Base-by-base conservation (phyloP, 2,329 filamentous ascomycete species). In the Keithomyces neogunnii region DNA sequence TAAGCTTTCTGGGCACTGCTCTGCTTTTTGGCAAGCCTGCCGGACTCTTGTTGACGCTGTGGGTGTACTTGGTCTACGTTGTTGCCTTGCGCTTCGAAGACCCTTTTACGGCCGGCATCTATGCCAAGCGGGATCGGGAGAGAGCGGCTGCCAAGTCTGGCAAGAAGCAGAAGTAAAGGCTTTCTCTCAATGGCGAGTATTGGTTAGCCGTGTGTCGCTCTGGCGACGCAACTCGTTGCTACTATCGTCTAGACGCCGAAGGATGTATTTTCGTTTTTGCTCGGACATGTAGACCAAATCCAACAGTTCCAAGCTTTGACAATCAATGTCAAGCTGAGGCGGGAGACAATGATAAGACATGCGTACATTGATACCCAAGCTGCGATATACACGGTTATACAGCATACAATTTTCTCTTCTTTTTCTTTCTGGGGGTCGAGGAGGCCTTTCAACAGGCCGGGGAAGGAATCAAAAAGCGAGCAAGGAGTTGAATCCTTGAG, bases 91-190 rank as follows among this genome's bases (percentile, higher is more conserved):
- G 76, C 61, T 96, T 84, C 72, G 92, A 97, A 75, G 92, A 97
- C 69, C 92, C 92, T 4, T 99, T 97, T 71, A 99, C 93, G 5
- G 82, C 83, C 3, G 88, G 80, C 58, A 99, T 99, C 64, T 99
- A 97, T 69, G 86, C 85, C 59, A 95, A 93, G 82, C 79, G 88
- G 54, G 87, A 90, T 52, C 70, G 70, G 52, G 75, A 81, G 64
- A 73, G 76, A 56, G 76, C 74, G 32, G 72, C 67, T 46, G 66
- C 61, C 49, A 64, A 69, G 43, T 67, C 71, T 51, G 68, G 67
- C 59, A 80, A 80, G 72, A 81, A 81, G 70, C 66, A 70, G 58
- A 73, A 72, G 57, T 80, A 67, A 71, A 54, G 19, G 19, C 19
- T 19, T 19, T 31, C 7, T 10, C 7, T 32, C 33, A 11, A 50